Evolutionary conservation across 495 filamentous ascomycete species (phyloP), one percentile per base, ranked within the genome.

Genomic region (Talaromyces borbonicus): DNA sequence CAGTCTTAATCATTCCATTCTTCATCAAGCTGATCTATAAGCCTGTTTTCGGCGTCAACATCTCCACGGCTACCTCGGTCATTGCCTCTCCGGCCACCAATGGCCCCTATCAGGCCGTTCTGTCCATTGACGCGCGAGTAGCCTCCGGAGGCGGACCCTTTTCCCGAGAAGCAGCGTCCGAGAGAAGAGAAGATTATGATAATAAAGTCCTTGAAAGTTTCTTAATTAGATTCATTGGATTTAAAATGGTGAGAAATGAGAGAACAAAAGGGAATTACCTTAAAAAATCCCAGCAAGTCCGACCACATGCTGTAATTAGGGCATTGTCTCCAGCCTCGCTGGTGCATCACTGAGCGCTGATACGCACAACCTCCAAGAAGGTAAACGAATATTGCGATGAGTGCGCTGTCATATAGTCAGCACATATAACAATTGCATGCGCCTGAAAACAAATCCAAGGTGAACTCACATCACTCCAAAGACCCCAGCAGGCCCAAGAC

Each of bases 1-100:
- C 40, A 14, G 22, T 31, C 23, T 50, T 52, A 71, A 52, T 71
- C 69, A 24, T 70, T 67, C 69, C 69, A 97, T 59, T 96, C 88
- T 61, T 97, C 92, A 58, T 98, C 93, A 39, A 95, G 73, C 59
- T 95, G 86, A 65, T 98, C 92, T 56, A 98, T 97, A 52, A 97
- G 64, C 46, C 87, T 69, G 64, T 98, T 96, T 60, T 95, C 92
- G 40, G 85, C 88, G 32, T 96, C 92, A 0, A 81, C 57, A 45
- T 66, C 69, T 45, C 48, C 59, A 37, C 69, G 71, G 12, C 71
- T 54, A 43, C 65, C 67, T 35, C 72, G 59, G 32, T 68, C 62
- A 29, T 58, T 55, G 8, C 59, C 26, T 65, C 72, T 19, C 59
- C 60, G 59, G 14, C 62, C 62, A 33, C 63, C 62, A 37, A 67